A percentile compares a stretch with the other conserved stretches of the same genome.
Evolutionary conservation across 176 grass and related monocot species (phyloP).

Genomic region (Hsuehochloa calcarea): DNA sequence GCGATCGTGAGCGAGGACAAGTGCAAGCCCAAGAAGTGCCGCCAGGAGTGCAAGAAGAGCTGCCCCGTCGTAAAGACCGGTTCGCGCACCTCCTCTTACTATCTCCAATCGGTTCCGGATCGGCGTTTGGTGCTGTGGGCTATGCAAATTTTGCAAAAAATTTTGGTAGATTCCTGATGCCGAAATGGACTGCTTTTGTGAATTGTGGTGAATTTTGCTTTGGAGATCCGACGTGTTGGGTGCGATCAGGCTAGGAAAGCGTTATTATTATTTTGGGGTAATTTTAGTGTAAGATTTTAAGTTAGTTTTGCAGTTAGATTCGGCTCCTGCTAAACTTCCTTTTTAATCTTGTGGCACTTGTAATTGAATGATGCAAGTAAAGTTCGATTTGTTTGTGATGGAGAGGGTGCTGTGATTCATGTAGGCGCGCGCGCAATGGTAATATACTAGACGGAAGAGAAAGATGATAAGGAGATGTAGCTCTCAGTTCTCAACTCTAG

Average conservation of each 20-base stretch:
- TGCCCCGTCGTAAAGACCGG: constrained; percentile 97
- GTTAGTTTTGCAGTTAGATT: neutral
- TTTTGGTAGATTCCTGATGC: neutral
- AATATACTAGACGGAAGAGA: neutral
- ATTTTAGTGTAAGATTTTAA: neutral
- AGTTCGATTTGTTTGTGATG: neutral
- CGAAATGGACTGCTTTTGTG: neutral
- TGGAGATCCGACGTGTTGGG: neutral
- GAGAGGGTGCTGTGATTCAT: neutral
- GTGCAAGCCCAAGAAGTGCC: constrained; percentile 97
- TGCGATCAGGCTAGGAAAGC: neutral
- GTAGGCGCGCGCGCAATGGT: neutral
- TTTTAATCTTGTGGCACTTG: neutral
- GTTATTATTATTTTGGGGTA: neutral
- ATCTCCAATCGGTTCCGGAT: neutral
- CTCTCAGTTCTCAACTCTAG: neutral
- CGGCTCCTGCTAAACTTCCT: neutral
- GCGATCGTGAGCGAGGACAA: constrained; percentile 88
- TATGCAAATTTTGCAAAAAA: neutral
- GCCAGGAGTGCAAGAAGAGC: constrained; percentile 97
- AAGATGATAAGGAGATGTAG: neutral
- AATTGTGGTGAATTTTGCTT: neutral
- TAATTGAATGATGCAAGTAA: neutral
- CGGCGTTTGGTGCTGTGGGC: neutral
- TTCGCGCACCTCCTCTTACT: neutral